Evolutionary conservation across 139 green algal species (phyloP), one percentile per base, ranked within the genome.

Genomic region (Choricystis sp.): DNA sequence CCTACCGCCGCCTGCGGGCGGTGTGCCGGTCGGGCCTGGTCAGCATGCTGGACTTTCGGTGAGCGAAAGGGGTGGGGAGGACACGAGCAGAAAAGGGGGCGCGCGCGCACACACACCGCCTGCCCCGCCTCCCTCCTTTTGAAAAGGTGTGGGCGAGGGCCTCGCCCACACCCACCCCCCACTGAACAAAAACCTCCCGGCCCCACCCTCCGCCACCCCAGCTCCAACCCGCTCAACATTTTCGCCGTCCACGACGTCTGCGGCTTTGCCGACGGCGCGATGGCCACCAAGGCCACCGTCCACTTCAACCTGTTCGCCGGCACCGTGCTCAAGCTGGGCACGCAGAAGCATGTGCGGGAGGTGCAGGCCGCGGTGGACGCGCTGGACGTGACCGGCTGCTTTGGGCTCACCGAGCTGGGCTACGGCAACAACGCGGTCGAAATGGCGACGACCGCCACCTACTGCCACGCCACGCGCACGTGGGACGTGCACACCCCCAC

Each of bases 341-440:
- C 84, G 2, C 65, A 77, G 57, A 29, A 62, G 1, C 85, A 95
- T 74, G 83, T 94, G 66, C 77, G 85, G 14, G 67, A 66, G 22
- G 67, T 96, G 59, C 65, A 91, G 56, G 59, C 62, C 0, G 67
- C 71, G 21, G 94, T 96, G 48, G 85, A 94, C 67, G 71, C 68
- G 3, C 56, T 93, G 40, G 69, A 82, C 19, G 69, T 75, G 29
- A 77, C 86, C 3, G 88, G 87, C 57, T 95, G 87, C 80, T 96
- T 96, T 72, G 89, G 77, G 2, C 84, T 96, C 3, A 96, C 89
- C 0, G 89, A 96, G 81, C 78, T 96, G 28, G 89, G 89, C 24
- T 95, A 81, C 66, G 81, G 86, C 48, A 96, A 96, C 81, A 96
- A 96, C 61, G 89, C 89, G 0, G 89, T 96, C 27, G 84, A 94